A percentile compares a stretch with the other conserved stretches of the same genome.
These are phyloP conservation scores for Annona cherimola DNA, from an alignment of 164 flowering plant genomes.

Conservation along the genomic window DNA sequence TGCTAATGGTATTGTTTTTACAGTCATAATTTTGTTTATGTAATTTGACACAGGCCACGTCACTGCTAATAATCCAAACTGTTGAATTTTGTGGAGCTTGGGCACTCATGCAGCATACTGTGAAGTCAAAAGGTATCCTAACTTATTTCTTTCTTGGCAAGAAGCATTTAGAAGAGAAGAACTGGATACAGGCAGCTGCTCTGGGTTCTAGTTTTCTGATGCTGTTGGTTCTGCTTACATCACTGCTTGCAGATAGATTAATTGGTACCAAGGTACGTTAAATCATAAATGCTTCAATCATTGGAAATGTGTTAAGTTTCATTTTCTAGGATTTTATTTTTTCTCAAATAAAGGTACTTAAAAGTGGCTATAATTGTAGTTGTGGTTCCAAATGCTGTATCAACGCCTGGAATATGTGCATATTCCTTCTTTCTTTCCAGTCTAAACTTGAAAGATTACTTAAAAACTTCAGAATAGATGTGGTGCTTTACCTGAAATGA, in stretches of 20 bases:
- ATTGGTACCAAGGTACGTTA: slow-evolving; percentile 58
- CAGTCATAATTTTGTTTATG: not conserved
- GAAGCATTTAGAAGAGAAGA: slow-evolving; percentile 37
- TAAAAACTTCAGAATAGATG: too few species aligned
- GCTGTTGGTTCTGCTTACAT: slow-evolving; percentile 45
- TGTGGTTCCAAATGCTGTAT: not conserved
- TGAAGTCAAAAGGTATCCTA: slow-evolving; percentile 34
- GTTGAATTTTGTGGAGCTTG: slow-evolving; percentile 51
- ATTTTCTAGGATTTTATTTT: not conserved
- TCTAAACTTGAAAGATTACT: not conserved
- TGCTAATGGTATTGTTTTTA: not conserved
- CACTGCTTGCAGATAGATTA: slow-evolving; percentile 51
- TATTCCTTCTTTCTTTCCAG: not conserved
- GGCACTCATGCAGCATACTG: slow-evolving; percentile 36
- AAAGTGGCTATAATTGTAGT: not conserved
- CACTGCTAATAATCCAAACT: slow-evolving; percentile 45
- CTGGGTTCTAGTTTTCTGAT: slow-evolving; percentile 55
- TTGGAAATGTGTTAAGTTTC: not conserved
- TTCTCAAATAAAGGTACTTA: not conserved
- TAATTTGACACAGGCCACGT: slow-evolving; percentile 44
- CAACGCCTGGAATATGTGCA: not conserved
- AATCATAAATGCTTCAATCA: not conserved
- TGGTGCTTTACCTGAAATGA: too few species aligned
- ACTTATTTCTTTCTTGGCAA: slow-evolving; percentile 27
- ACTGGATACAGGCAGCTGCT: slow-evolving; percentile 53